These are phyloP conservation scores for Populus nigra DNA, from an alignment of 345 rosid species.

Conservation along the genomic window DNA sequence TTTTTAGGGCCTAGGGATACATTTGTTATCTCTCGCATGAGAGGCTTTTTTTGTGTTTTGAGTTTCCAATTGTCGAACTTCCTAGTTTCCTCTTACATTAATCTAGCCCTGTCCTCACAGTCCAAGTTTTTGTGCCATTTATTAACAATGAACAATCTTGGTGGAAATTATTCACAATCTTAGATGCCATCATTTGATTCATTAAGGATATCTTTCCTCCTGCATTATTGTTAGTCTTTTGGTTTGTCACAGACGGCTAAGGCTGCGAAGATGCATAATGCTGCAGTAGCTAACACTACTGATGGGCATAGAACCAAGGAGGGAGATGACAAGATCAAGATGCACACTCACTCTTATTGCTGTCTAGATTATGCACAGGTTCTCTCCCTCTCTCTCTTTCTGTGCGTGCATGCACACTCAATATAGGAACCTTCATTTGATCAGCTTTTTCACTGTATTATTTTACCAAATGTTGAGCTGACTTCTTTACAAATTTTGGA, in stretches of 20 bases:
- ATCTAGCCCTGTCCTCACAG: too few species aligned
- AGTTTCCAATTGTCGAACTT: too few species aligned
- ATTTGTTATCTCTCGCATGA: too few species aligned
- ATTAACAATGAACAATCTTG: too few species aligned
- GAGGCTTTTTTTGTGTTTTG: too few species aligned
- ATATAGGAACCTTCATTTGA: neutral
- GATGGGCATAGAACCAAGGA: conserved; percentile 48
- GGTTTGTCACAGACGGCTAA: conserved; percentile 66
- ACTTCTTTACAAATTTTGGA: conserved; percentile 13
- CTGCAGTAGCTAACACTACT: conserved; percentile 69
- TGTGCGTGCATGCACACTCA: neutral
- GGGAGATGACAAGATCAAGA: conserved; percentile 82
- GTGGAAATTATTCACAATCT: neutral
- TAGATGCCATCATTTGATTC: too few species aligned
- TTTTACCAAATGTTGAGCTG: neutral
- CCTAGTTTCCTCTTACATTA: too few species aligned
- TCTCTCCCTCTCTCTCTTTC: conserved; percentile 12
- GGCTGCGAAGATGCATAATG: conserved; percentile 75
- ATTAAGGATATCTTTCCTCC: neutral
- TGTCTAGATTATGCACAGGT: conserved; percentile 91
- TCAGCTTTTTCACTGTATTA: neutral
- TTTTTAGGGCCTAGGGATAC: too few species aligned
- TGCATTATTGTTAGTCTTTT: neutral
- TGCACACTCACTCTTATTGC: conserved; percentile 85
- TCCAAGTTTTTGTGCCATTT: too few species aligned